A percentile compares a stretch with the other conserved stretches of the same genome.
Evolutionary conservation across 768 basidiomycete genomes (phyloP).

Genomic region (Chalciporus piperatus): DNA sequence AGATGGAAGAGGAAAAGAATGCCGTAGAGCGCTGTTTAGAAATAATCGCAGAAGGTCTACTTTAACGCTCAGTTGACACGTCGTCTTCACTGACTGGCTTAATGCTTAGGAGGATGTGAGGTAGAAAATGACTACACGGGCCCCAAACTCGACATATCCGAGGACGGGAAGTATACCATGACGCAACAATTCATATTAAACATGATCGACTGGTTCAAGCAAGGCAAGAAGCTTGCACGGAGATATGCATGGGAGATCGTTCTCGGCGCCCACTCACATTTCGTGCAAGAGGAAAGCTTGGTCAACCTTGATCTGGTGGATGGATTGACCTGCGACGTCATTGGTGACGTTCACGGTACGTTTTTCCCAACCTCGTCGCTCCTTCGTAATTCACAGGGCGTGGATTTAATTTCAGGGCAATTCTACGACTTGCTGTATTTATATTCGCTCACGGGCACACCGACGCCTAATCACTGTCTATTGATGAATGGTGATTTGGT

Average conservation of each 20-base stretch:
- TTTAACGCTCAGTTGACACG: background rate
- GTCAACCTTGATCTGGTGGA: slow-evolving; percentile 74
- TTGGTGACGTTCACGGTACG: slow-evolving; percentile 93
- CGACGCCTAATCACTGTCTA: slow-evolving; percentile 79
- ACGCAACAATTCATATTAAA: slow-evolving; percentile 73
- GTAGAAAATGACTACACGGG: slow-evolving; percentile 73
- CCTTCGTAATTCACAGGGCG: background rate
- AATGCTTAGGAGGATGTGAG: slow-evolving; percentile 65
- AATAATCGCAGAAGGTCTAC: slow-evolving; percentile 74
- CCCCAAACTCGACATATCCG: slow-evolving; percentile 59
- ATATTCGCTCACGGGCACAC: slow-evolving; percentile 80
- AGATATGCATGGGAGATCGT: slow-evolving; percentile 96
- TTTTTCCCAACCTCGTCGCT: slow-evolving; percentile 3
- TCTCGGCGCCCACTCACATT: slow-evolving; percentile 74
- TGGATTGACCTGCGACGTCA: slow-evolving; percentile 84
- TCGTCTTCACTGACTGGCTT: slow-evolving; percentile 6
- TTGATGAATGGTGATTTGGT: slow-evolving; percentile 96
- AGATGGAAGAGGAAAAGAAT: slow-evolving; percentile 84
- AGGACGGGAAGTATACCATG: slow-evolving; percentile 69
- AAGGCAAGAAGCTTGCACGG: slow-evolving; percentile 86
- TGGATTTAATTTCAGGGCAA: slow-evolving; percentile 57
- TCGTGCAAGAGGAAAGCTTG: slow-evolving; percentile 76
- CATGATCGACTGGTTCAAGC: slow-evolving; percentile 93
- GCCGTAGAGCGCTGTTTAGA: slow-evolving; percentile 72
- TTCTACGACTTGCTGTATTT: slow-evolving; percentile 93